A percentile compares a stretch with the other conserved stretches of the same genome.
Conservation (phyloP, 306 rosid species). For the Lablab purpureus region DNA sequence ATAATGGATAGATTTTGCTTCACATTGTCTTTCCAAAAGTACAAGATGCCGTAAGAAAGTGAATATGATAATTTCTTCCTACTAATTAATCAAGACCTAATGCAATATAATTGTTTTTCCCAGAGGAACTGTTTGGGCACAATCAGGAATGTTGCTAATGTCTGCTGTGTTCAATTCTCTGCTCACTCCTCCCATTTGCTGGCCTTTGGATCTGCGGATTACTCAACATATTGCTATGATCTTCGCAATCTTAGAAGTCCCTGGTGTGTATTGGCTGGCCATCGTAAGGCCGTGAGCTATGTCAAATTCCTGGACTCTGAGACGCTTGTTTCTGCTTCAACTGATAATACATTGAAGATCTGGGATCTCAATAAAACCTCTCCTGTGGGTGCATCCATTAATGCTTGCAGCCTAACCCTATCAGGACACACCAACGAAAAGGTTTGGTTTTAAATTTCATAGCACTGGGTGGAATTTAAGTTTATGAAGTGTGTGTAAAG, state of each 20-base stretch:
- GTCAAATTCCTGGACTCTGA: conserved; percentile 92
- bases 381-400: conserved; percentile 60
- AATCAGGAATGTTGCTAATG: conserved; percentile 81
- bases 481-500: conserved; percentile 10
- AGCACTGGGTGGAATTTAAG: conserved; percentile 32
- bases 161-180: conserved; percentile 97
- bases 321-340: conserved; percentile 94
- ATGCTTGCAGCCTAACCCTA: conserved; percentile 83
- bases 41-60: conserved; percentile 34
- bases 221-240: conserved; percentile 89
- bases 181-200: conserved; percentile 81
- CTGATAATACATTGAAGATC: conserved; percentile 88
- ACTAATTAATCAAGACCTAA: conserved; percentile 43
- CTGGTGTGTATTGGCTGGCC: conserved; percentile 89
- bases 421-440: conserved; percentile 92
- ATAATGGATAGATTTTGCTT: conserved; percentile 31
- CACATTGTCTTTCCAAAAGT: conserved; percentile 22
- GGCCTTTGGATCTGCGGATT: conserved; percentile 88
- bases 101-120: conserved; percentile 29
- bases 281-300: conserved; percentile 88
- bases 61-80: conserved; percentile 12
- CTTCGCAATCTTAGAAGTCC: conserved; percentile 85
- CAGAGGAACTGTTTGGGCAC: conserved; percentile 85
- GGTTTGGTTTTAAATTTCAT: conserved; percentile 54
- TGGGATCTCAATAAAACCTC: conserved; percentile 91